phyloP scores from a whole-genome alignment of 441 rosid species.

The Flueggea neowawraea region DNA sequence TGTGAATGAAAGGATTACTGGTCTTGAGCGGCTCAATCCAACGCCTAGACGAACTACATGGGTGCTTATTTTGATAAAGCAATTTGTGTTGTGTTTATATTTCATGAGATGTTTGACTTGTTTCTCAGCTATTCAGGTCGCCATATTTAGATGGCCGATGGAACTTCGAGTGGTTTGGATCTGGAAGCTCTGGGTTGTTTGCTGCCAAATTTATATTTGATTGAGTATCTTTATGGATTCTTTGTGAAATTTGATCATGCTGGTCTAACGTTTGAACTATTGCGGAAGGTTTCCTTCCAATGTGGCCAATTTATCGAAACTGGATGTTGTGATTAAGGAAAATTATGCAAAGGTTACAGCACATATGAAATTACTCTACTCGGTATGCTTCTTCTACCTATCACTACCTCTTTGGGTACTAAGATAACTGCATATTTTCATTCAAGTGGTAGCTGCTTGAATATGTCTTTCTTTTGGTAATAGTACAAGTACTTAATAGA shows the following conservation, averaged over 20 bases:
- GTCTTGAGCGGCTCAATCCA: conserved; percentile 87
- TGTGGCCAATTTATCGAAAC: conserved; percentile 63
- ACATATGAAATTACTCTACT: conserved; percentile 57
- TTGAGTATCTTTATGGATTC: conserved; percentile 32
- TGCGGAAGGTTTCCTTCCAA: conserved; percentile 76
- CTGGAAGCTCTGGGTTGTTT: conserved; percentile 67
- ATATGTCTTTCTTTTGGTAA: no score
- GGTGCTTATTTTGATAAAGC: conserved; percentile 28
- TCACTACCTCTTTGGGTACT: no score
- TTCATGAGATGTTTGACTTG: conserved; percentile 30
- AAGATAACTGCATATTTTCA: no score
- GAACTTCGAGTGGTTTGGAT: conserved; percentile 94
- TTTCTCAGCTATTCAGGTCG: conserved; percentile 73
- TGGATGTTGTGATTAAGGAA: conserved; percentile 76
- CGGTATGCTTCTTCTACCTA: conserved; percentile 32
- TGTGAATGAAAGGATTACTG: conserved; percentile 81
- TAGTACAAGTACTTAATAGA: no score
- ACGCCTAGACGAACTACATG: conserved; percentile 92
- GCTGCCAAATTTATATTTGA: conserved; percentile 65
- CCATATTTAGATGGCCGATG: conserved; percentile 86
- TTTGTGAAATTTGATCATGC: not conserved
- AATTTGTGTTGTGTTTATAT: not conserved
- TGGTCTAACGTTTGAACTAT: conserved; percentile 7
- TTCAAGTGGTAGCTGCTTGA: no score
- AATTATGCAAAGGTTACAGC: conserved; percentile 54